Evolutionary conservation across 2,329 filamentous ascomycete genomes (phyloP).

Genomic region (Trichoderma sp.): DNA sequence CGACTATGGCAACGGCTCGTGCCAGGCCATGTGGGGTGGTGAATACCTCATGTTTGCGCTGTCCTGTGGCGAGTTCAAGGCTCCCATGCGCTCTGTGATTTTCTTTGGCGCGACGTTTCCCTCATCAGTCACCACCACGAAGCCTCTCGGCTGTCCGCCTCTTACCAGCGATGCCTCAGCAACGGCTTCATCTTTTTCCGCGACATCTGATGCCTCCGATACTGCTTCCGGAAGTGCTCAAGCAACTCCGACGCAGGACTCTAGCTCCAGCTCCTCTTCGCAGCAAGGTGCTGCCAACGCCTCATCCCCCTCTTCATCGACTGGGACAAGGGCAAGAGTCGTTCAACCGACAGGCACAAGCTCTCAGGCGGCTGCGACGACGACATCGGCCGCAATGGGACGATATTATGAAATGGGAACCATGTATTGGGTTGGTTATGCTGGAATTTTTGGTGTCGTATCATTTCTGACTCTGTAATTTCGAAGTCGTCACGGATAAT

Average conservation of each 20-base stretch:
- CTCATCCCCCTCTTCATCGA: not conserved
- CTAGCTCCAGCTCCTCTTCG: not conserved
- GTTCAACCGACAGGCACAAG: not conserved
- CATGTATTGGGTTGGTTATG: not conserved
- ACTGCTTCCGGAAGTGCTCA: not conserved
- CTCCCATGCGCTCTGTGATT: not conserved
- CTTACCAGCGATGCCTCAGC: not conserved
- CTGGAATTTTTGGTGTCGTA: not conserved
- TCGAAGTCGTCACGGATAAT: not conserved
- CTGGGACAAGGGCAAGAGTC: not conserved
- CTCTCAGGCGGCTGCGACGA: not conserved
- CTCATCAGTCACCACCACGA: not conserved
- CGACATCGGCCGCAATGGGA: conserved; percentile 3
- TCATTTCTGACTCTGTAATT: not conserved
- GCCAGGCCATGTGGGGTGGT: conserved; percentile 9
- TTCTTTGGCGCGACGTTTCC: conserved; percentile 8
- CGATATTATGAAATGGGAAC: not conserved
- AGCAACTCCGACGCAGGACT: not conserved
- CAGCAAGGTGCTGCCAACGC: not conserved
- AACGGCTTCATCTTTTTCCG: not conserved
- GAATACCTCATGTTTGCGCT: conserved; percentile 15
- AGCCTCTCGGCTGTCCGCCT: not conserved
- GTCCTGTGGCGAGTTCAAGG: conserved; percentile 12
- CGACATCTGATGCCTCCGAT: not conserved
- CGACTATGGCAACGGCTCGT: conserved; percentile 17